A percentile compares a stretch with the other conserved stretches of the same genome.
Conservation (phyloP, 2,329 filamentous ascomycete species). For the Dothistroma septosporum region DNA sequence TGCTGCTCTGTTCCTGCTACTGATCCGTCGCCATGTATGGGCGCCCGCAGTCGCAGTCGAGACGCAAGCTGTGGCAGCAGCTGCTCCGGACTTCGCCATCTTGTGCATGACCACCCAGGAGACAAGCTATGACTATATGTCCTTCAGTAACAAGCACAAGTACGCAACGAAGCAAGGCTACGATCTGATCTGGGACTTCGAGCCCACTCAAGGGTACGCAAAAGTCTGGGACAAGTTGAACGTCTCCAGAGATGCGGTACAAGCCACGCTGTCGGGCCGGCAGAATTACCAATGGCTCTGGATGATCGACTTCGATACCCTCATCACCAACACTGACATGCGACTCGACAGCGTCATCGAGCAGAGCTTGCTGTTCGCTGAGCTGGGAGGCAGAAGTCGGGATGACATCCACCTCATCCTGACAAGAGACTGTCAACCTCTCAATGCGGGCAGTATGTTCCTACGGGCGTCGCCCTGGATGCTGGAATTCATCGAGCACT, state of each 20-base stretch:
- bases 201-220: slow-evolving; percentile 32
- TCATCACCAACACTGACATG: slow-evolving; percentile 40
- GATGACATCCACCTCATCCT: slow-evolving; percentile 37
- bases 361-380: slow-evolving; percentile 30
- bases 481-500: slow-evolving; percentile 35
- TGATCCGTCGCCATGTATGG: too few relatives aligned
- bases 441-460: slow-evolving; percentile 40
- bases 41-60: not conserved
- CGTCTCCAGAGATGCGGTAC: slow-evolving; percentile 26
- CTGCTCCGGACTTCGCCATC: slow-evolving; percentile 11
- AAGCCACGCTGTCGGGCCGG: slow-evolving; percentile 21
- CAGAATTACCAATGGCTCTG: slow-evolving; percentile 40
- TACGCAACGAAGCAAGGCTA: slow-evolving; percentile 40
- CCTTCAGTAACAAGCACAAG: slow-evolving; percentile 13
- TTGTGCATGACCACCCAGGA: slow-evolving; percentile 11
- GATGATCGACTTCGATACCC: slow-evolving; percentile 42
- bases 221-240: slow-evolving; percentile 39
- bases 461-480: slow-evolving; percentile 35
- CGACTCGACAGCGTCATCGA: slow-evolving; percentile 36
- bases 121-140: slow-evolving; percentile 15
- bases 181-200: slow-evolving; percentile 40
- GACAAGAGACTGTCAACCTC: slow-evolving; percentile 37
- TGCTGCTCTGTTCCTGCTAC: not conserved
- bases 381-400: slow-evolving; percentile 18
- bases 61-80: not conserved